phyloP scores from a whole-genome alignment of 129 eudicot genomes.

The Logfia minima region DNA sequence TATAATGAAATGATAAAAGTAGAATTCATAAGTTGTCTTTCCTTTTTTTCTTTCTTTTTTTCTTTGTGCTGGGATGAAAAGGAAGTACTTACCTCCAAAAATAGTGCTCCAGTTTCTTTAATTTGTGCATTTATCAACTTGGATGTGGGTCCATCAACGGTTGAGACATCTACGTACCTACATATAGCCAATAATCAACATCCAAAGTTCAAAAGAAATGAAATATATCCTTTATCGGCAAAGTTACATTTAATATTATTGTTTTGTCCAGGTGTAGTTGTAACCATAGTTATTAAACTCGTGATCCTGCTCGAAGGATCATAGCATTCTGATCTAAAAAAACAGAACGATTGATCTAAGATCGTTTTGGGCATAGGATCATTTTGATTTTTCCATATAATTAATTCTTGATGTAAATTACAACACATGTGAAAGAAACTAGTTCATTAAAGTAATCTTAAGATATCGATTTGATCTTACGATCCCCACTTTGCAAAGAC shows the following conservation, averaged over 20 bases:
- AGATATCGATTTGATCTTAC: no score
- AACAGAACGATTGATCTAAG: no score
- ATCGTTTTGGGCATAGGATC: no score
- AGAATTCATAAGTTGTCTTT: conserved; percentile 2
- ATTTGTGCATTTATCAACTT: conserved; percentile 59
- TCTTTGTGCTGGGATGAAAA: neutral
- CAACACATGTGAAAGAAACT: no score
- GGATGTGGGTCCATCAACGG: conserved; percentile 89
- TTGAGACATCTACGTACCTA: conserved; percentile 93
- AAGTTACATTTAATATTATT: conserved; percentile 6
- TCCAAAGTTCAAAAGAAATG: neutral
- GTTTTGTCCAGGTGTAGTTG: conserved; percentile 3
- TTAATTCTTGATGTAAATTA: no score
- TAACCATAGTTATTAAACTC: no score
- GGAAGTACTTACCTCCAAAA: conserved; percentile 71
- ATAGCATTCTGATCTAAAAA: neutral
- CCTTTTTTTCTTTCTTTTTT: neutral
- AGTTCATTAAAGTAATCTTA: no score
- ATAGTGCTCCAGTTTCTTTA: conserved; percentile 79
- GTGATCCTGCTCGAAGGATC: neutral
- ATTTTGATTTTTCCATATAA: no score
- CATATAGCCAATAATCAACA: conserved; percentile 16
- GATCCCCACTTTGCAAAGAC: no score
- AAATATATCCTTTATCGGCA: neutral
- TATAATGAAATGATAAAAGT: neutral